Evolutionary conservation across 768 basidiomycete species (phyloP).

Genomic region (Boletales sp.): DNA sequence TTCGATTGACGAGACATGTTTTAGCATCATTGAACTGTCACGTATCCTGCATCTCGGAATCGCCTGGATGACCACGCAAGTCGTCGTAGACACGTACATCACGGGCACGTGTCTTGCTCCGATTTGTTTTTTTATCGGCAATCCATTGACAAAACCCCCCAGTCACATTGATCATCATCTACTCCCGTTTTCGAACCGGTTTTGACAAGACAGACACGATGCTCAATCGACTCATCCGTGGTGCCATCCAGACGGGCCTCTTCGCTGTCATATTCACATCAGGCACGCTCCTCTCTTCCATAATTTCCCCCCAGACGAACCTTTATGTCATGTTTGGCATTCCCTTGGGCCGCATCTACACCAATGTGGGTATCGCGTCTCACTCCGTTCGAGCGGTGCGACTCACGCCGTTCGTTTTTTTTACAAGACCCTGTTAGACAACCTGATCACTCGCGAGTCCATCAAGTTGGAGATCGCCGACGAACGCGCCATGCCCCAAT

Average conservation of each 20-base stretch:
- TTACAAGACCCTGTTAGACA: slow-evolving; percentile 1
- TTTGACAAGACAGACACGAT: slow-evolving; percentile 49
- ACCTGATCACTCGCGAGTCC: slow-evolving; percentile 5
- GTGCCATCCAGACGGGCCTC: slow-evolving; percentile 51
- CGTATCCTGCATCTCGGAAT: slow-evolving; percentile 34
- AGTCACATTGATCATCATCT: slow-evolving; percentile 25
- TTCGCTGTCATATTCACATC: slow-evolving; percentile 50
- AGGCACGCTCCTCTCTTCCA: slow-evolving; percentile 41
- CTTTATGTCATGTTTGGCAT: slow-evolving; percentile 37
- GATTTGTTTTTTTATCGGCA: too few relatives aligned
- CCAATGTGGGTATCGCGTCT: slow-evolving; percentile 37
- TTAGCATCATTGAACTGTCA: slow-evolving; percentile 20
- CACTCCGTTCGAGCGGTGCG: too few relatives aligned
- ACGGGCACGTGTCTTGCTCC: slow-evolving; percentile 30
- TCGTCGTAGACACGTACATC: slow-evolving; percentile 41
- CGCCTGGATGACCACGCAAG: slow-evolving; percentile 47
- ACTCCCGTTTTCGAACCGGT: slow-evolving; percentile 46
- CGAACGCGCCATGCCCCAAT: too few relatives aligned
- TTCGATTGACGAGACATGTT: too few relatives aligned
- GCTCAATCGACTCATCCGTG: slow-evolving; percentile 51
- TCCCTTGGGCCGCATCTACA: slow-evolving; percentile 42
- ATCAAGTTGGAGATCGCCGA: neutral
- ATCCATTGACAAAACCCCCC: neutral
- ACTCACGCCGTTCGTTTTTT: neutral
- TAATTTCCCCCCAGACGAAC: slow-evolving; percentile 25